phyloP scores from a whole-genome alignment of 306 rosid genomes.

The Dalbergia cultrata region DNA sequence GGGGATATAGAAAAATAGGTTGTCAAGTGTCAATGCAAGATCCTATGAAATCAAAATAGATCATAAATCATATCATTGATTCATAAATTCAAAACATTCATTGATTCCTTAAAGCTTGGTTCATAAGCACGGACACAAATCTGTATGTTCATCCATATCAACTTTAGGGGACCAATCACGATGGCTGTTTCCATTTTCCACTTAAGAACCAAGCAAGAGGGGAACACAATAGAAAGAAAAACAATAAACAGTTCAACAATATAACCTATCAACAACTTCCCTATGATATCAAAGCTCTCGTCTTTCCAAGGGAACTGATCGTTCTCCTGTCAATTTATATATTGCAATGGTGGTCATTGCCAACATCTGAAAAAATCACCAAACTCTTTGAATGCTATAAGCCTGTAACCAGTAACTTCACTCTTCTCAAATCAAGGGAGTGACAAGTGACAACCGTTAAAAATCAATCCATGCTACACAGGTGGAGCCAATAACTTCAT shows the following conservation, averaged over 20 bases:
- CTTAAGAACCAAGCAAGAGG: background rate
- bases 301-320: background rate
- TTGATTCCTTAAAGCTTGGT: no score
- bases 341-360: slow-evolving; percentile 10
- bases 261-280: slow-evolving; percentile 17
- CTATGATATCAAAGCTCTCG: background rate
- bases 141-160: background rate
- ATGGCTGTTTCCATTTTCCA: slow-evolving; percentile 4
- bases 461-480: background rate
- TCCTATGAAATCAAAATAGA: no score
- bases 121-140: no score
- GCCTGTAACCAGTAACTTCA: slow-evolving; percentile 9
- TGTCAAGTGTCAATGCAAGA: no score
- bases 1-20: no score
- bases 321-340: background rate
- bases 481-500: slow-evolving; percentile 7
- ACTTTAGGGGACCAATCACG: background rate
- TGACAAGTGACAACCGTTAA: slow-evolving; percentile 14
- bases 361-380: slow-evolving; percentile 20
- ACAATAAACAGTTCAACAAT: background rate
- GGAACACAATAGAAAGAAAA: background rate
- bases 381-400: slow-evolving; percentile 27
- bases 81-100: no score
- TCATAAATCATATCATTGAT: no score
- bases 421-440: slow-evolving; percentile 3